Base-by-base conservation (phyloP, 768 basidiomycete genomes). In the Phallus indusiatus region DNA sequence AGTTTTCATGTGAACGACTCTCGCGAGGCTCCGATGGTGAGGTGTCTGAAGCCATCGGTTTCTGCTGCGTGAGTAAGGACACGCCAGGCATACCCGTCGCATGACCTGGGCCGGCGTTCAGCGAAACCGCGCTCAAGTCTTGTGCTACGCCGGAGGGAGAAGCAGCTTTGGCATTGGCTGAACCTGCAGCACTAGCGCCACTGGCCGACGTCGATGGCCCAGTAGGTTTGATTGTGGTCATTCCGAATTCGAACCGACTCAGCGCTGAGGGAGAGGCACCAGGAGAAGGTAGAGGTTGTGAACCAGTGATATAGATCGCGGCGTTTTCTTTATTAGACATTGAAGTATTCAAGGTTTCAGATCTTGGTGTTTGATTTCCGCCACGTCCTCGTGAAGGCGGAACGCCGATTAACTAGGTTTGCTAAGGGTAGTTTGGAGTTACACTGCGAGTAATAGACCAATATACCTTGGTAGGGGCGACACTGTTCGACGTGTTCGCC, bases 311-410 rank as follows among this genome's bases (percentile, higher is more conserved):
- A 76, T 88, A 84, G 53, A 86, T 76, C 12, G 47, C 55, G 47
- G 52, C 57, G 34, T 63, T 59, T 16, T 61, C 51, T 14, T 66
- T 63, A 48, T 52, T 65, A 12, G 37, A 56, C 57, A 59, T 59
- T 22, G 22, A 52, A 17, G 14, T 11, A 21, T 53, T 59, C 11
- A 59, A 33, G 1, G 77, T 78, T 66, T 96, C 93, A 14, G 80
- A 78, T 50, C 94, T 80, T 0, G 95, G 95, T 0, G 95, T 98
- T 72, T 97, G 95, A 70, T 96, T 95, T 0, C 95, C 95, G 6
- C 94, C 93, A 42, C 95, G 80, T 8, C 94, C 94, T 64, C 92
- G 92, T 37, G 86, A 87, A 0, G 90, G 90, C 0, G 95, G 95
- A 0, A 99, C 95, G 51, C 95, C 95, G 55, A 95, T 86, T 50